A percentile compares a stretch with the other conserved stretches of the same genome.
phyloP scores from a whole-genome alignment of 352 stramenopile species.

The Phytopythium mirpurense region DNA sequence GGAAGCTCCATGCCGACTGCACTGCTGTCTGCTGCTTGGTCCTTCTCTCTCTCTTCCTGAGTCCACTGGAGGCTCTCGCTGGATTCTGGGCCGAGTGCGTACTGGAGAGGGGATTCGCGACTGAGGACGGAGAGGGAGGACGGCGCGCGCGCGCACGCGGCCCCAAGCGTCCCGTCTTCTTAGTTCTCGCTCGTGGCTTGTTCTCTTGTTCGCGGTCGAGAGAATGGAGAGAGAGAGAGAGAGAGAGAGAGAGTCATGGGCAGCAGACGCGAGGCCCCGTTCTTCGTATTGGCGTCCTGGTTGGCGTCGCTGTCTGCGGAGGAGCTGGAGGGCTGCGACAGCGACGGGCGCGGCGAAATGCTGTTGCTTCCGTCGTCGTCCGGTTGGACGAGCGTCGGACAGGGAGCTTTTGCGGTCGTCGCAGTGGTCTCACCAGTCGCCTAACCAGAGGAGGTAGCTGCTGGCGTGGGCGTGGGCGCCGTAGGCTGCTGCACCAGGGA shows the following conservation, averaged over 20 bases:
- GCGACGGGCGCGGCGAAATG: constrained; percentile 18
- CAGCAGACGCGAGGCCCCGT: constrained; percentile 10
- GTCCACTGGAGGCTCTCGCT: too few species aligned
- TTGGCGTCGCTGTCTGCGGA: constrained; percentile 10
- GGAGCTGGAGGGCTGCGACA: constrained; percentile 19
- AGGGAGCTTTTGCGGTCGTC: constrained; percentile 3
- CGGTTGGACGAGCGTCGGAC: constrained; percentile 13
- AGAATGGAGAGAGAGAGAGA: too few species aligned
- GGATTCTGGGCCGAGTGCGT: too few species aligned
- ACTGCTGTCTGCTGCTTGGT: too few species aligned
- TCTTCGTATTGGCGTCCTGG: constrained; percentile 35
- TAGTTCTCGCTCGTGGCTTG: too few species aligned
- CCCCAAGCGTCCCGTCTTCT: too few species aligned
- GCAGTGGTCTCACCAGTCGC: constrained; percentile 11
- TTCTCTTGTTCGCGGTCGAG: too few species aligned
- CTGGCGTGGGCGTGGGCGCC: constrained; percentile 10
- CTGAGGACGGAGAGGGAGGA: too few species aligned
- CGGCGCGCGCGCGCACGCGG: too few species aligned
- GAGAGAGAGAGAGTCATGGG: constrained; percentile 6
- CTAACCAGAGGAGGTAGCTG: constrained; percentile 14
- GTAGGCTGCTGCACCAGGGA: constrained; percentile 2
- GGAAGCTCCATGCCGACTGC: neutral
- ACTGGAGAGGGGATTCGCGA: too few species aligned
- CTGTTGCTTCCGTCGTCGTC: constrained; percentile 11
- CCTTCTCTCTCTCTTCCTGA: too few species aligned